Percentiles rank a stretch among this genome's conserved stretches.
Evolutionary conservation across 345 rosid genomes (phyloP).

Genomic region (Schrenkiella parvula): DNA sequence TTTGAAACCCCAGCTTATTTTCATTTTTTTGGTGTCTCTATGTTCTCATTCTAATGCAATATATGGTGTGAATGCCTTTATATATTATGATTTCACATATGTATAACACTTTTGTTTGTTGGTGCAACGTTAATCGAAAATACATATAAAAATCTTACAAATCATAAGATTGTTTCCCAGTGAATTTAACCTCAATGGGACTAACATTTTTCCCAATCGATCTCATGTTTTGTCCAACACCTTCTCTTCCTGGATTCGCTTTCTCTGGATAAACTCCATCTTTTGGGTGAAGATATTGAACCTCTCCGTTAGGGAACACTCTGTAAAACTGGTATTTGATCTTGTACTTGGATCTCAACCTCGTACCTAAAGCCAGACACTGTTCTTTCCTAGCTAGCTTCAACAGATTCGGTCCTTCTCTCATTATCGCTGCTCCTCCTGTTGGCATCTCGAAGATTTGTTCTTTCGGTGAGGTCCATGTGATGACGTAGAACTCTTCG

Average conservation of each 20-base stretch:
- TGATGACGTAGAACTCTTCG: slow-evolving; percentile 88
- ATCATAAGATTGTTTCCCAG: slow-evolving; percentile 86
- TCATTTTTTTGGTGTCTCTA: too few species aligned
- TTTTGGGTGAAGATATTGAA: slow-evolving; percentile 90
- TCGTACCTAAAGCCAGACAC: slow-evolving; percentile 86
- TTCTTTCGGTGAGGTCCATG: slow-evolving; percentile 92
- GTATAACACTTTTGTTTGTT: too few species aligned
- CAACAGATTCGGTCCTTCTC: slow-evolving; percentile 85
- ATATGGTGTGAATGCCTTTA: too few species aligned
- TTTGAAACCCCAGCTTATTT: too few species aligned
- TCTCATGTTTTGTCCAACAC: slow-evolving; percentile 78
- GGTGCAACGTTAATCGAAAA: too few species aligned
- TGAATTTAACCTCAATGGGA: slow-evolving; percentile 93
- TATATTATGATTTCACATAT: too few species aligned
- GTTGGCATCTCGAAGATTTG: slow-evolving; percentile 98
- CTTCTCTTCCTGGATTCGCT: slow-evolving; percentile 81
- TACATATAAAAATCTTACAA: too few species aligned
- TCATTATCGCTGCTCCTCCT: slow-evolving; percentile 94
- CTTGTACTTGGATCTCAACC: slow-evolving; percentile 95
- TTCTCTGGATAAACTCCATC: slow-evolving; percentile 97
- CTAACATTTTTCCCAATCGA: slow-evolving; percentile 84
- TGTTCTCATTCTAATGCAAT: too few species aligned
- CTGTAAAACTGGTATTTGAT: slow-evolving; percentile 93
- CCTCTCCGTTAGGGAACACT: slow-evolving; percentile 92
- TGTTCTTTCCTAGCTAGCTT: slow-evolving; percentile 96